phyloP scores from a whole-genome alignment of 106 monocot species.

The Platanthera zijinensis region DNA sequence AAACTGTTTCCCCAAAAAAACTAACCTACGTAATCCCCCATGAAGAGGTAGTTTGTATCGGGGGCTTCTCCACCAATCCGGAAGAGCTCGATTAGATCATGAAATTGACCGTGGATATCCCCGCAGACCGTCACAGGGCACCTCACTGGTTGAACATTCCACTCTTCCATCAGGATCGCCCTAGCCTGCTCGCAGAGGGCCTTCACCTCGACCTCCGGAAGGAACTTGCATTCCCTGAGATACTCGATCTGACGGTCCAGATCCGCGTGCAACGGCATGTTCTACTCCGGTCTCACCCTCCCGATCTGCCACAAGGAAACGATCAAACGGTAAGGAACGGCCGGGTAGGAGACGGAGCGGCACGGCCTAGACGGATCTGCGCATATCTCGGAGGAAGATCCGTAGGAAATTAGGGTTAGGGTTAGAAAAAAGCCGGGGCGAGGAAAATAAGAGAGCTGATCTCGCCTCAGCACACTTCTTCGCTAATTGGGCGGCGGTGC shows the following conservation, averaged over 20 bases:
- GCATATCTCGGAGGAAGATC: neutral
- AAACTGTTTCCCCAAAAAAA: neutral
- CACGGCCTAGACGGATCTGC: neutral
- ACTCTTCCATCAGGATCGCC: slow-evolving; percentile 36
- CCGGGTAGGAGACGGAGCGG: neutral
- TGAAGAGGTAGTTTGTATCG: slow-evolving; percentile 48
- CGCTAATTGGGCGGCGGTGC: too few relatives aligned
- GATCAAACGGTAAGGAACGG: slow-evolving; percentile 7
- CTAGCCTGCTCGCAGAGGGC: slow-evolving; percentile 33
- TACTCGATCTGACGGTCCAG: slow-evolving; percentile 21
- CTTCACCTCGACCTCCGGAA: slow-evolving; percentile 19
- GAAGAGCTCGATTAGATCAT: slow-evolving; percentile 43
- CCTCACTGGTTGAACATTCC: slow-evolving; percentile 37
- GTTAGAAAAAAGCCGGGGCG: neutral
- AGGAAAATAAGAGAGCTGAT: neutral
- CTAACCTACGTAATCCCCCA: slow-evolving; percentile 49
- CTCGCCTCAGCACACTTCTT: neutral
- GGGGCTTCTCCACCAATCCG: slow-evolving; percentile 32
- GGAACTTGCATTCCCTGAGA: slow-evolving; percentile 22
- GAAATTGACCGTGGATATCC: slow-evolving; percentile 43
- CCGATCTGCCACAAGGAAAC: neutral
- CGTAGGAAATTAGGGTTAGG: slow-evolving; percentile 1
- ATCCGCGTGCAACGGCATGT: slow-evolving; percentile 9
- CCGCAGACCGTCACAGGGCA: slow-evolving; percentile 44
- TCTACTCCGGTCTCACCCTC: neutral